These are phyloP conservation scores for Brassica rapa DNA, from an alignment of 345 rosid species.

Conservation along the genomic window DNA sequence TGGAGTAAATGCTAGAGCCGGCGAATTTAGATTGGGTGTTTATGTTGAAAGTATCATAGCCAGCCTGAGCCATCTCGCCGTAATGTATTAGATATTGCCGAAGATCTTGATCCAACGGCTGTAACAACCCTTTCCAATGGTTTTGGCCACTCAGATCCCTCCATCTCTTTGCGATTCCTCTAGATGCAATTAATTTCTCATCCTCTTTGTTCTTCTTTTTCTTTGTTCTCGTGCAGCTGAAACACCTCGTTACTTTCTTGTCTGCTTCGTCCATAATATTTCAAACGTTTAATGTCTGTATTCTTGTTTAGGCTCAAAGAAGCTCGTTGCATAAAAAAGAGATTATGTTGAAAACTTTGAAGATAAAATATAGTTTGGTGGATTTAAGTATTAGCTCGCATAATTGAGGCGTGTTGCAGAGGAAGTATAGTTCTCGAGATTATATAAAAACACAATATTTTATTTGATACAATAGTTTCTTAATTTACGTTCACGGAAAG, in stretches of 20 bases:
- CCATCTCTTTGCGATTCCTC: constrained; percentile 57
- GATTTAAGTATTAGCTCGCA: constrained; percentile 14
- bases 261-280: constrained; percentile 32
- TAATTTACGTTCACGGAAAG: constrained; percentile 37
- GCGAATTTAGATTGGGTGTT: constrained; percentile 61
- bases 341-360: background rate
- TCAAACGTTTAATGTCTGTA: background rate
- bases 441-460: background rate
- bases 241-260: constrained; percentile 32
- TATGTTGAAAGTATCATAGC: constrained; percentile 67
- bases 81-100: constrained; percentile 68
- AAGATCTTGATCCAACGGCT: constrained; percentile 79
- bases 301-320: constrained; percentile 4
- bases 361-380: constrained; percentile 3
- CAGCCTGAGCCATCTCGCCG: constrained; percentile 84
- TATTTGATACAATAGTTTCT: constrained; percentile 9
- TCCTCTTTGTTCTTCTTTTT: constrained; percentile 38
- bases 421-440: constrained; percentile 14
- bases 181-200: constrained; percentile 23
- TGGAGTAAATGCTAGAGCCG: constrained; percentile 62
- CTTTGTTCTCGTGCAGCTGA: constrained; percentile 32
- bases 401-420: constrained; percentile 26
- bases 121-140: constrained; percentile 59
- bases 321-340: constrained; percentile 19
- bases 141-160: constrained; percentile 62